These are phyloP conservation scores for Eimeria sp. DNA, from an alignment of 169 alveolate species.

Conservation along the genomic window DNA sequence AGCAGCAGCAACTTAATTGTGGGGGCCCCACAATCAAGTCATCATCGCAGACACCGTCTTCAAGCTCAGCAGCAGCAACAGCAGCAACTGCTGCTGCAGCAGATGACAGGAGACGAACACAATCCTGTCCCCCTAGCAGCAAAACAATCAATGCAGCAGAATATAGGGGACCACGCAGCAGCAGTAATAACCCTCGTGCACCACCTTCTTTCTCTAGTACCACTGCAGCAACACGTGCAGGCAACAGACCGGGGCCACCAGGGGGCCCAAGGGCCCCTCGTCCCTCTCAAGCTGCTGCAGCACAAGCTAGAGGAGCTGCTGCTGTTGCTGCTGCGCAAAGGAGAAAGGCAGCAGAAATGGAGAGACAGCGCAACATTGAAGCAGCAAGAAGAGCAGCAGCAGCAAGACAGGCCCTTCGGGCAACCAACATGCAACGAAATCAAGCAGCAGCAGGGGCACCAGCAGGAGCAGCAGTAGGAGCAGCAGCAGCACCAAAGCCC, in stretches of 20 bases:
- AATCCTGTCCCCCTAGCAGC: constrained; percentile 33
- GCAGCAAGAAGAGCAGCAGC: constrained; percentile 33
- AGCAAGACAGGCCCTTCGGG: constrained; percentile 24
- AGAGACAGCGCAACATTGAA: neutral
- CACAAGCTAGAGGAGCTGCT: constrained; percentile 39
- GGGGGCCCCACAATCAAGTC: no score
- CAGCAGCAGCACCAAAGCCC: neutral
- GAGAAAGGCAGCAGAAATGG: neutral
- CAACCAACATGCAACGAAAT: neutral
- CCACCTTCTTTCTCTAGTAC: no score
- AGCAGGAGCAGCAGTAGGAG: neutral
- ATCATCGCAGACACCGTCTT: neutral
- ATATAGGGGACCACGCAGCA: no score
- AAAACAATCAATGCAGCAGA: neutral
- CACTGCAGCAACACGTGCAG: no score
- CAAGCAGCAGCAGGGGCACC: neutral
- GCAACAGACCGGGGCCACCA: neutral
- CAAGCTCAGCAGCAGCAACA: constrained; percentile 21
- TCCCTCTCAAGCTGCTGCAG: constrained; percentile 7
- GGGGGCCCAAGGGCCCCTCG: constrained; percentile 24
- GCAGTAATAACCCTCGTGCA: no score
- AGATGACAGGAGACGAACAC: neutral
- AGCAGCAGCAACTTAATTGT: neutral
- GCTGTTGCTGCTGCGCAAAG: constrained; percentile 57
- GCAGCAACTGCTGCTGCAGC: neutral